These are phyloP conservation scores for Rhodamnia rubescens DNA, from an alignment of 345 rosid genomes.

Conservation along the genomic window DNA sequence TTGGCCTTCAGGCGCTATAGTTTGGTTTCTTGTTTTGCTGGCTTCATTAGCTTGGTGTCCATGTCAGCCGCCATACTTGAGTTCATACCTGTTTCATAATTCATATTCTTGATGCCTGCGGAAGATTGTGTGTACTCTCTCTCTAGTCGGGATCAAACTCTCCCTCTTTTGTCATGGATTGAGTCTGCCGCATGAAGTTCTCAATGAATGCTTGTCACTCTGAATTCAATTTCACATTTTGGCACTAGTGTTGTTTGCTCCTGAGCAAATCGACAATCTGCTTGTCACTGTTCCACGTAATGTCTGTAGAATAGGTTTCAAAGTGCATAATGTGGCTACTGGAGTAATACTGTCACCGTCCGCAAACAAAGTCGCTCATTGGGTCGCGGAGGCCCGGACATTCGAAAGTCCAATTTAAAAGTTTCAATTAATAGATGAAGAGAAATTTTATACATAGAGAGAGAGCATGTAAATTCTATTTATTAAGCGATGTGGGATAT, in stretches of 20 bases:
- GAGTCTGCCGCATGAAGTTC: neutral
- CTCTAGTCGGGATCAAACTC: neutral
- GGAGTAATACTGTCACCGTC: too few relatives aligned
- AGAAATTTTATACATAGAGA: neutral
- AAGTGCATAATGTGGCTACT: neutral
- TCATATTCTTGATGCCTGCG: neutral
- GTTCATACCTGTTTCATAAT: neutral
- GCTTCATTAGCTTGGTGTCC: neutral
- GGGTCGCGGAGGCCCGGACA: too few relatives aligned
- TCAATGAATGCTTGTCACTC: neutral
- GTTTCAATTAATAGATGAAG: fast-evolving
- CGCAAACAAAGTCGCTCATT: too few relatives aligned
- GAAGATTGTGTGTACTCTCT: neutral
- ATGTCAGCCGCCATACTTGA: neutral
- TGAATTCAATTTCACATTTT: neutral
- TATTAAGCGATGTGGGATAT: neutral
- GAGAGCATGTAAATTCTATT: too few relatives aligned
- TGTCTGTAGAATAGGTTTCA: neutral
- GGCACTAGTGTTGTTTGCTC: neutral
- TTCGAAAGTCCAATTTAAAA: neutral
- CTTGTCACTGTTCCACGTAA: neutral
- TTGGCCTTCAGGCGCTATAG: neutral
- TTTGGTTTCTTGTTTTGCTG: neutral
- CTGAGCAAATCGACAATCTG: neutral
- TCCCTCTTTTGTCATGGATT: neutral